Percentiles rank a stretch among this genome's conserved stretches.
These are phyloP conservation scores for Allomyces arbusculus DNA, from an alignment of 192 early-diverging fungal genomes.

Conservation along the genomic window DNA sequence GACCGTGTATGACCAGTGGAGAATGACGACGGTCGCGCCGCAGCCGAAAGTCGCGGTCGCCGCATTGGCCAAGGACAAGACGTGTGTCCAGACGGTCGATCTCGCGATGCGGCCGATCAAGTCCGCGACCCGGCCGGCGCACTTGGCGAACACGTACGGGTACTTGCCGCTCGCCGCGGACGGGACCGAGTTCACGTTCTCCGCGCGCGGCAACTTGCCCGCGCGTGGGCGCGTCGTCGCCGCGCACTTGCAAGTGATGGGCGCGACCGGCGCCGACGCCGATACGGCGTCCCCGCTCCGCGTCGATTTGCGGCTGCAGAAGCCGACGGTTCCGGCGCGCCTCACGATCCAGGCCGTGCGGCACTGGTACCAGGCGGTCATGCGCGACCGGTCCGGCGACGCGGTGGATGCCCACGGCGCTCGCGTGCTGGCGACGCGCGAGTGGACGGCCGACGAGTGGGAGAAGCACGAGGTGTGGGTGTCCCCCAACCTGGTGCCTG, in stretches of 20 bases:
- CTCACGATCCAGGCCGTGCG: too few species aligned
- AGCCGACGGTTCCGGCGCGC: too few species aligned
- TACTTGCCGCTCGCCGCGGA: too few species aligned
- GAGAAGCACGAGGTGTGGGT: neutral
- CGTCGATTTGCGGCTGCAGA: too few species aligned
- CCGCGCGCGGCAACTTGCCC: too few species aligned
- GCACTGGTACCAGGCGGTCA: too few species aligned
- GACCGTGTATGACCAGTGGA: neutral
- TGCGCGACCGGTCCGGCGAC: too few species aligned
- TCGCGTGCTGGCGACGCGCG: neutral
- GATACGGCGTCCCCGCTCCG: too few species aligned
- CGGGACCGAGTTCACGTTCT: too few species aligned
- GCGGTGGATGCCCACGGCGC: too few species aligned
- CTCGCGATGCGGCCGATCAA: neutral
- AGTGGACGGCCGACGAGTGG: neutral
- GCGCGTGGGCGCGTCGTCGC: neutral
- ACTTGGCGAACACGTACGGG: too few species aligned
- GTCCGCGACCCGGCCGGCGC: too few species aligned
- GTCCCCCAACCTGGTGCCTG: neutral
- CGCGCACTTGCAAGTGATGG: neutral
- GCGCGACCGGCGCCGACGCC: neutral
- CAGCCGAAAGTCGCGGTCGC: neutral
- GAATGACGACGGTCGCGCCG: neutral
- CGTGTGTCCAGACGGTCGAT: neutral
- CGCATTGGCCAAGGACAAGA: neutral